Base-by-base conservation (phyloP, 208 protist species). In the Leishmania lainsoni region DNA sequence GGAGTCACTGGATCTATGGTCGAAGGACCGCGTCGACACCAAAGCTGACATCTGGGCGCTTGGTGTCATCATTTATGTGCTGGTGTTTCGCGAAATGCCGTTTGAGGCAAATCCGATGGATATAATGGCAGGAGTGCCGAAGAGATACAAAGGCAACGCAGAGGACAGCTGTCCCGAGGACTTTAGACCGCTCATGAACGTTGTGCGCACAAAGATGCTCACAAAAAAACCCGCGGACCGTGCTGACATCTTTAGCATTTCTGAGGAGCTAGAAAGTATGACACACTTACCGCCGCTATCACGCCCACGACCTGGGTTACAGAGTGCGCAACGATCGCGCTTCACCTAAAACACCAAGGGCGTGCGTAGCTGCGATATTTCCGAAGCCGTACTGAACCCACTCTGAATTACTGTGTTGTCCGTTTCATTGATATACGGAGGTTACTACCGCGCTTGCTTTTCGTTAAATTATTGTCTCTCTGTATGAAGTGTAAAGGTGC, bases 11-110 rank as follows among this genome's bases (percentile, higher is more conserved):
- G 98, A 99, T 84, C 85, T 99, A 42, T 99, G 95, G 88, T 84
- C 85, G 48, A 88, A 91, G 22, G 80, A 98, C 14, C 72, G 78
- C 2, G 95, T 99, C 20, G 92, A 92, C 59, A 92, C 93, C 12
- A 98, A 99, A 61, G 88, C 85, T 16, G 98, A 99, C 73, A 87
- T 99, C 29, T 99, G 98, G 98, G 90, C 96, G 52, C 80, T 99
- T 4, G 98, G 98, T 1, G 98, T 98, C 59, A 72, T 99, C n/a
- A 88, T 99, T 5, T 99, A 98, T 80, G 89, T 95, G n/a, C 80
- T 99, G 35, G 88, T 96, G 0, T 99, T 95, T 79, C 91, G 95
- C 51, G 90, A 94, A 45, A 91, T 96, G 85, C 98, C 98, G 4
- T 99, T 99, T 80, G 90, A 92, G 17, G 95, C 95, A n/a, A 87